Evolutionary conservation across 1,284 basidiomycete genomes (phyloP).

Genomic region (Ustanciosporium gigantosporum): DNA sequence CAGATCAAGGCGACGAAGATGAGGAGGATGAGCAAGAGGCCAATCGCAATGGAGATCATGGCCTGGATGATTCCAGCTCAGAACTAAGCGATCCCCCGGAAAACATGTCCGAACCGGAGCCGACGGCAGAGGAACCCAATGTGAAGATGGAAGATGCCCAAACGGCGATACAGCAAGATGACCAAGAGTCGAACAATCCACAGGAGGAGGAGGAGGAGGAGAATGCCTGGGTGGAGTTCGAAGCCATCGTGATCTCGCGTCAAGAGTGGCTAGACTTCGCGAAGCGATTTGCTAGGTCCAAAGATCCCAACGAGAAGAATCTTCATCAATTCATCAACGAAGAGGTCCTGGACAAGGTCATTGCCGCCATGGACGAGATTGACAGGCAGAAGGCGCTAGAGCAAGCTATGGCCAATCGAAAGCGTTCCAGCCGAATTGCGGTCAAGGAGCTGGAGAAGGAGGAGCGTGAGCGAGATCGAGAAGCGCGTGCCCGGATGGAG

Average conservation of each 20-base stretch:
- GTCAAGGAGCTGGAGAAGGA: conserved; percentile 68
- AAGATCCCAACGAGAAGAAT: conserved; percentile 77
- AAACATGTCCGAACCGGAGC: neutral
- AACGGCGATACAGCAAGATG: conserved; percentile 18
- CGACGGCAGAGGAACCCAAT: neutral
- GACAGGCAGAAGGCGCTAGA: conserved; percentile 67
- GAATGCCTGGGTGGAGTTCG: conserved; percentile 58
- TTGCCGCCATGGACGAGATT: conserved; percentile 63
- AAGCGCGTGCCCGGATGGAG: conserved; percentile 61
- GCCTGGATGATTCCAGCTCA: conserved; percentile 35
- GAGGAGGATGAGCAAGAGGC: conserved; percentile 18
- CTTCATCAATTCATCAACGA: conserved; percentile 72
- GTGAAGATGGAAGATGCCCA: conserved; percentile 19
- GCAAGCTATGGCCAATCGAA: conserved; percentile 72
- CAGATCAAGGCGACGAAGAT: too few species aligned
- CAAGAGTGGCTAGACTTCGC: conserved; percentile 70
- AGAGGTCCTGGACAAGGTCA: conserved; percentile 70
- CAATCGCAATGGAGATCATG: conserved; percentile 12
- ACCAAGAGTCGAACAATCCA: conserved; percentile 48
- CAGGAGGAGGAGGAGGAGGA: conserved; percentile 49
- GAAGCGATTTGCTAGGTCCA: conserved; percentile 73
- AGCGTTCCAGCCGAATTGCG: conserved; percentile 81
- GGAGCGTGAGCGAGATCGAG: conserved; percentile 62
- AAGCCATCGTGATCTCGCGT: conserved; percentile 74
- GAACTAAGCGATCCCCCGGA: conserved; percentile 54